A percentile compares a stretch with the other conserved stretches of the same genome.
These are phyloP conservation scores for Aspergillus kassunensis DNA, from an alignment of 495 filamentous ascomycete genomes.

Conservation along the genomic window DNA sequence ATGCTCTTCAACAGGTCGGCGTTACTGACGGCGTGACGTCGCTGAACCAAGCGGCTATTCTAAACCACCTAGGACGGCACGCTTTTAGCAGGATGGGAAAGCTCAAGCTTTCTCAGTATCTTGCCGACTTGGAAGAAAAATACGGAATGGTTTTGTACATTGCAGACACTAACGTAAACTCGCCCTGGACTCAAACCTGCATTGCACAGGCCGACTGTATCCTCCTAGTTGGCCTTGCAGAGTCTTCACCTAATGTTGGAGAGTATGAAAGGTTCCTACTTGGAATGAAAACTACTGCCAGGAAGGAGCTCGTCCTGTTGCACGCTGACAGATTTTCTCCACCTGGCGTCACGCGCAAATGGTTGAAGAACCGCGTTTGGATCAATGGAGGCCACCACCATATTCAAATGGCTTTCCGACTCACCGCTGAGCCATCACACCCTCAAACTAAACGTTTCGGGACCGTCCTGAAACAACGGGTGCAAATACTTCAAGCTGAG, in stretches of 20 bases:
- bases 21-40: slow-evolving; percentile 85
- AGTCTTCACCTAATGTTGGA: slow-evolving; percentile 82
- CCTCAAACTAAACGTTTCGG: slow-evolving; percentile 74
- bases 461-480: slow-evolving; percentile 83
- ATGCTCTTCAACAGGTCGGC: slow-evolving; percentile 83
- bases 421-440: slow-evolving; percentile 72
- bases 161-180: slow-evolving; percentile 93
- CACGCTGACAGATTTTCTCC: slow-evolving; percentile 87
- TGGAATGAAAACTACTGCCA: slow-evolving; percentile 93
- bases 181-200: slow-evolving; percentile 97
- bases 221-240: slow-evolving; percentile 84
- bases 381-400: slow-evolving; percentile 99
- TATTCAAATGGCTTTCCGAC: slow-evolving; percentile 89
- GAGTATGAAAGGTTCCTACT: slow-evolving; percentile 95
- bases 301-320: slow-evolving; percentile 90
- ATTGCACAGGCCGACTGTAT: slow-evolving; percentile 96
- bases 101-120: slow-evolving; percentile 89
- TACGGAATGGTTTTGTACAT: slow-evolving; percentile 95
- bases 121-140: slow-evolving; percentile 95
- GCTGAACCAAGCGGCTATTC: slow-evolving; percentile 85
- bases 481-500: slow-evolving; percentile 92
- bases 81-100: slow-evolving; percentile 98
- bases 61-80: slow-evolving; percentile 91
- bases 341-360: slow-evolving; percentile 77
- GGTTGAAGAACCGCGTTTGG: slow-evolving; percentile 93